These are phyloP conservation scores for Volvox africanus DNA, from an alignment of 139 green algal species.

Conservation along the genomic window DNA sequence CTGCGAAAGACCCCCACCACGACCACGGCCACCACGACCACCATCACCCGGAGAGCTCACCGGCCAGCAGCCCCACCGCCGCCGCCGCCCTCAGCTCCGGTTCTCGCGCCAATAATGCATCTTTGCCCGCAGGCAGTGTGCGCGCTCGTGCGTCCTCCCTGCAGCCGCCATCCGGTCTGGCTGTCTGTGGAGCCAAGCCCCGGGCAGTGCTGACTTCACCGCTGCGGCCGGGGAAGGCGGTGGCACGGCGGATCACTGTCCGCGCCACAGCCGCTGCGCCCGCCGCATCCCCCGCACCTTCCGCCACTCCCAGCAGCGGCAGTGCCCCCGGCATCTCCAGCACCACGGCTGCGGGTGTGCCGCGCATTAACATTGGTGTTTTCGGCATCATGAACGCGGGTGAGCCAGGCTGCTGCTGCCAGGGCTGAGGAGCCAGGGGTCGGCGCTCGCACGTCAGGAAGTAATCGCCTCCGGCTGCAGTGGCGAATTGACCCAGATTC, in stretches of 20 bases:
- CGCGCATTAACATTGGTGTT: constrained; percentile 76
- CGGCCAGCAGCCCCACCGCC: neutral
- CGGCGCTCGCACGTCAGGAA: too few relatives aligned
- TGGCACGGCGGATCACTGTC: neutral
- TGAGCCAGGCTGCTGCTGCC: constrained; percentile 47
- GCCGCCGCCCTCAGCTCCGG: neutral
- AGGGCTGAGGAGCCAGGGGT: too few relatives aligned
- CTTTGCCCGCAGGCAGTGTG: neutral
- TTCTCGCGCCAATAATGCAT: neutral
- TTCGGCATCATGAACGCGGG: constrained; percentile 83
- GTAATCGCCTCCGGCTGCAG: too few relatives aligned
- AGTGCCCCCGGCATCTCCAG: neutral
- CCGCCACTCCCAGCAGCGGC: neutral
- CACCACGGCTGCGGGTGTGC: constrained; percentile 61
- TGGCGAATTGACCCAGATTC: too few relatives aligned
- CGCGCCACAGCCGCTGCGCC: neutral
- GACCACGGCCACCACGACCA: constrained; percentile 8
- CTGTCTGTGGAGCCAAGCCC: neutral
- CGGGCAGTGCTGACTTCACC: neutral
- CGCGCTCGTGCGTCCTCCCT: neutral
- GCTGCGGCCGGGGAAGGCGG: neutral
- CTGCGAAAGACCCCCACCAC: neutral
- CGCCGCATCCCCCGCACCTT: neutral
- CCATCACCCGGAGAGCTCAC: neutral
- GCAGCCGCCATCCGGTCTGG: neutral